Evolutionary conservation across 352 stramenopile genomes (phyloP).

Genomic region (Peronospora tabacina): DNA sequence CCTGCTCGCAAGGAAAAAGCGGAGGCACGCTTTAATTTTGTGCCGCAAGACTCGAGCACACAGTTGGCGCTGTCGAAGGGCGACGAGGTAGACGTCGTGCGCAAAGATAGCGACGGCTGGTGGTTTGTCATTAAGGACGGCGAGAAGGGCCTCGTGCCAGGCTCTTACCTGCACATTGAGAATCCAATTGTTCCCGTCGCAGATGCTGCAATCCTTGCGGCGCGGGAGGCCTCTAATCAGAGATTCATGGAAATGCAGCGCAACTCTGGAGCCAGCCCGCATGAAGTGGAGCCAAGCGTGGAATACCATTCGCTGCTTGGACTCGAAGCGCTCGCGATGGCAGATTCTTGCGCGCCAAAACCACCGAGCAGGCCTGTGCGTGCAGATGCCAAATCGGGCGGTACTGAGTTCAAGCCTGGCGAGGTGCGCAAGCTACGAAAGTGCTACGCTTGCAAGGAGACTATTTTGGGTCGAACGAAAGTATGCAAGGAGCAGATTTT

Average conservation of each 20-base stretch:
- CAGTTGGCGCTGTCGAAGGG: conserved; percentile 65
- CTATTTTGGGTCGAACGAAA: conserved; percentile 73
- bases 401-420: conserved; percentile 52
- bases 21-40: conserved; percentile 70
- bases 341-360: conserved; percentile 30
- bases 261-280: conserved; percentile 18
- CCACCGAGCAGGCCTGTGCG: conserved; percentile 29
- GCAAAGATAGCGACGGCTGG: conserved; percentile 77
- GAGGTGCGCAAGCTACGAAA: conserved; percentile 66
- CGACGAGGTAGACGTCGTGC: conserved; percentile 67
- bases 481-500: conserved; percentile 72
- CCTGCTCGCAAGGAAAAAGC: conserved; percentile 53
- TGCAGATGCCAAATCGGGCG: conserved; percentile 51
- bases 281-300: conserved; percentile 22
- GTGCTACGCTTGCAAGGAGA: conserved; percentile 77
- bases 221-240: conserved; percentile 70
- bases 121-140: conserved; percentile 75
- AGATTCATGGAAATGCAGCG: conserved; percentile 50
- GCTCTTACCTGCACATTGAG: conserved; percentile 64
- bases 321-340: conserved; percentile 26
- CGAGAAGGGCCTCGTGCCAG: conserved; percentile 75
- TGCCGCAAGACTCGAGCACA: conserved; percentile 56
- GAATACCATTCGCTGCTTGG: conserved; percentile 37
- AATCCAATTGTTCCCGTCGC: conserved; percentile 48
- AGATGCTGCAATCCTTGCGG: conserved; percentile 54